Conservation (phyloP, 2,329 filamentous ascomycete genomes). For the Clonostachys sp. region DNA sequence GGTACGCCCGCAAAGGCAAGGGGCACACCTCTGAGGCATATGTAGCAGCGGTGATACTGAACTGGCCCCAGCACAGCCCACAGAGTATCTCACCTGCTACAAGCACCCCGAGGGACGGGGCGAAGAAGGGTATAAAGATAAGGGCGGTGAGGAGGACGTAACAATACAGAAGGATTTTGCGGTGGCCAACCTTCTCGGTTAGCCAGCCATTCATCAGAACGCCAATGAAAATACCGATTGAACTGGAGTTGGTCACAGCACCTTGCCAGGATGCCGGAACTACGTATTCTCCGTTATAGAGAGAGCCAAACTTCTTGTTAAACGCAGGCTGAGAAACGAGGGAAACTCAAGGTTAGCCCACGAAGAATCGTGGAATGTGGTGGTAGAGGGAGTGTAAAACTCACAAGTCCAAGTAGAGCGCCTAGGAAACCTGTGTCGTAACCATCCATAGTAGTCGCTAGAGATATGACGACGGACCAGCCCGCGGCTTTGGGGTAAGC, state of each 20-base stretch:
- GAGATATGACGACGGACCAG: constrained; percentile 39
- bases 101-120: constrained; percentile 26
- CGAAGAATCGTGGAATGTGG: too few species aligned
- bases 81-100: constrained; percentile 39
- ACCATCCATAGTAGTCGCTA: constrained; percentile 43
- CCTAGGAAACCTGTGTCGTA: constrained; percentile 45
- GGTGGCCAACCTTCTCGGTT: constrained; percentile 34
- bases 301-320: too few species aligned
- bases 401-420: too few species aligned
- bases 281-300: constrained; percentile 23
- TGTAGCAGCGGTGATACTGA: constrained; percentile 40
- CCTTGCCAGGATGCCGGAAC: constrained; percentile 42
- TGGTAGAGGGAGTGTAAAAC: too few species aligned
- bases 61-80: constrained; percentile 38
- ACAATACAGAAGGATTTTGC: constrained; percentile 17
- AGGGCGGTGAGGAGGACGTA: constrained; percentile 20
- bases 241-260: constrained; percentile 36
- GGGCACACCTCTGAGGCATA: constrained; percentile 39
- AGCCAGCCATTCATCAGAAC: constrained; percentile 35
- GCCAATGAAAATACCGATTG: constrained; percentile 39
- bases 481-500: constrained; percentile 41
- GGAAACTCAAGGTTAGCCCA: too few species aligned
- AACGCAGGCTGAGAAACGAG: too few species aligned
- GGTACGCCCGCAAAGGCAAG: constrained; percentile 40
- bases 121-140: constrained; percentile 25